Percentiles rank a stretch among this genome's conserved stretches.
These are phyloP conservation scores for Colletotrichum limetticola DNA, from an alignment of 2,329 filamentous ascomycete species.

Conservation along the genomic window DNA sequence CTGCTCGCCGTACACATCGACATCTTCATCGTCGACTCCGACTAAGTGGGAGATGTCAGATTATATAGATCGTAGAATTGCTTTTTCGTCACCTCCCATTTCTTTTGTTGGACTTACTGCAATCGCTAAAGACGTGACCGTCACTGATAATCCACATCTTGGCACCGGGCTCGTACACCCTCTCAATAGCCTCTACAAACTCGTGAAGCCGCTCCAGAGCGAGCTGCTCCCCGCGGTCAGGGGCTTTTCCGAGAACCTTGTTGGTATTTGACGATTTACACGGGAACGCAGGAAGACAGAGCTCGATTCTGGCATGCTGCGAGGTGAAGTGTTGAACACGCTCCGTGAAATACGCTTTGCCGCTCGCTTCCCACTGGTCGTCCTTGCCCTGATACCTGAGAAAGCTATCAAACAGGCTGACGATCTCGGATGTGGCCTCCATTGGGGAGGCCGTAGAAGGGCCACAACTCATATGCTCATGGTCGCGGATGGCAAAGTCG, in stretches of 20 bases:
- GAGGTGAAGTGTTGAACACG: constrained; percentile 39
- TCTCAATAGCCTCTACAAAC: constrained; percentile 43
- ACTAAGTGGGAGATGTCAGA: constrained; percentile 38
- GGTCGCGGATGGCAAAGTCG: constrained; percentile 26
- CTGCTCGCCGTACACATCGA: constrained; percentile 50
- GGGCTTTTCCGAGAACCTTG: constrained; percentile 45
- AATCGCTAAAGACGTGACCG: constrained; percentile 54
- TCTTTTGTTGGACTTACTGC: constrained; percentile 43
- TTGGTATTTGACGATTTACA: constrained; percentile 50
- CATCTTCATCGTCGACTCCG: constrained; percentile 54
- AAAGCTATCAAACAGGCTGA: constrained; percentile 39
- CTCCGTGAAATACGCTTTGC: constrained; percentile 37
- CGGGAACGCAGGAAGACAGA: constrained; percentile 51
- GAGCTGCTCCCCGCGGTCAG: constrained; percentile 48
- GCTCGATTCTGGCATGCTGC: constrained; percentile 38
- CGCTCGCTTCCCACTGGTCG: constrained; percentile 40
- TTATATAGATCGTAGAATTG: background rate
- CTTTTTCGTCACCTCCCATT: background rate
- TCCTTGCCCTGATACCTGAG: constrained; percentile 38
- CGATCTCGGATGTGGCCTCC: constrained; percentile 2
- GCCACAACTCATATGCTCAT: background rate
- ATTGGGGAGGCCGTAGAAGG: background rate
- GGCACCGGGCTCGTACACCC: constrained; percentile 46
- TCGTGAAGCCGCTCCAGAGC: constrained; percentile 44
- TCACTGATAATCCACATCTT: constrained; percentile 51